Conservation (phyloP, 164 flowering plant species). For the Stephania yunnanensis region DNA sequence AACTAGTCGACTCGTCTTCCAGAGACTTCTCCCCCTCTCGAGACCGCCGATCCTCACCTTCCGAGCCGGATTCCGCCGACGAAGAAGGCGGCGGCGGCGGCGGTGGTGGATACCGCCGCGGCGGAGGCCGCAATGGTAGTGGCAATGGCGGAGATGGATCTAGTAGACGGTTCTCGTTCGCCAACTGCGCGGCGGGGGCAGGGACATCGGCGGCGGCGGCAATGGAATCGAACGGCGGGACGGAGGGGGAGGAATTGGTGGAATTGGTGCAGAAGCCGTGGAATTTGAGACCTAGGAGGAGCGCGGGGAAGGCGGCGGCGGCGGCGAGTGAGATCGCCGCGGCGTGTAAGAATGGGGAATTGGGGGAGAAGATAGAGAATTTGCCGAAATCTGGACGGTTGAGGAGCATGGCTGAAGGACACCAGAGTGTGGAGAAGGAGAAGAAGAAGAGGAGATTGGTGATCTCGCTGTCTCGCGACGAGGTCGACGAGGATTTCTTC, state of each 20-base stretch:
- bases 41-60: slow-evolving; percentile 27
- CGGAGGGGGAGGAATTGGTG: slow-evolving; percentile 17
- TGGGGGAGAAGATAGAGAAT: slow-evolving; percentile 20
- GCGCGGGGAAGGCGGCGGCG: slow-evolving; percentile 31
- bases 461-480: slow-evolving; percentile 42
- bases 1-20: slow-evolving; percentile 15
- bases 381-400: slow-evolving; percentile 22
- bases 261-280: slow-evolving; percentile 40
- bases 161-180: slow-evolving; percentile 6
- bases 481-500: slow-evolving; percentile 73
- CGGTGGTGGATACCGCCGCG: too few species aligned
- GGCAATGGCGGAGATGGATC: slow-evolving; percentile 10
- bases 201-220: not conserved
- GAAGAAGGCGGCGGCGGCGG: not conserved
- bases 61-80: slow-evolving; percentile 15
- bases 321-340: slow-evolving; percentile 31
- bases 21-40: slow-evolving; percentile 8
- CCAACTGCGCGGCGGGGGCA: not conserved
- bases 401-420: slow-evolving; percentile 12
- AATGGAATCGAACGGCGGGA: slow-evolving; percentile 20
- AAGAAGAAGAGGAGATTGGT: slow-evolving; percentile 34
- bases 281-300: slow-evolving; percentile 77
- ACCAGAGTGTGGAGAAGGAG: slow-evolving; percentile 11
- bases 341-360: slow-evolving; percentile 7
- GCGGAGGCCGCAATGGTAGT: too few species aligned